Base-by-base conservation (phyloP, 2,329 filamentous ascomycete genomes). In the Blastomyces emzantsi region DNA sequence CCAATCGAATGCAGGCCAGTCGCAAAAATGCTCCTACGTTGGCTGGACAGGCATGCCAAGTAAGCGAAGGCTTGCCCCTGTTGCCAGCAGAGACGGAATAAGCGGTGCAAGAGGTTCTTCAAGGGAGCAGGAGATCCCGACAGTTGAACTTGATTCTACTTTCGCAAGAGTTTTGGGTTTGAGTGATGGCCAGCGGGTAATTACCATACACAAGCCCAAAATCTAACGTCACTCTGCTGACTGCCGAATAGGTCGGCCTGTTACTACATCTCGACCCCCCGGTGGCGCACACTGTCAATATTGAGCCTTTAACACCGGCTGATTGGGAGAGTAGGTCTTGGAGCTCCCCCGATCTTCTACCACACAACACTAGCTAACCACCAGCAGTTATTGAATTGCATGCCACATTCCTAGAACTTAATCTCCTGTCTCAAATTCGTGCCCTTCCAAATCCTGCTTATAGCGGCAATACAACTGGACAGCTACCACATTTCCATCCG, bases 31-130 rank as follows among this genome's bases (percentile, higher is more conserved):
- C 58, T 82, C 95, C 70, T 99, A 89, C 74, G 82, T 96, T 65
- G 94, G 94, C 74, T 99, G 94, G 94, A 97, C 94, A 13, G 94
- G 94, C 70, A 95, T 99, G 90, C 89, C 92, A 68, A 97, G 92
- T 80, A 95, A 92, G 82, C 86, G 90, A 72, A 89, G 87, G 74
- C 79, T 89, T 69, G 85, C 87, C 15, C 85, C 90, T 0, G 82
- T 92, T 36, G 85, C 94, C 36, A 83, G 85, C 63, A 86, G 88
- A 68, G 89, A 94, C 72, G 89, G 90, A 0, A 83, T 92, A 69
- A 84, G 79, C 68, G 81, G 83, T 28, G 78, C 79, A 43, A 81
- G 86, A 66, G 81, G 82, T 39, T 81, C 80, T n/a, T 74, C 78
- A 15, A 83, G 87, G 70, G 90, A 94, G 66, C 89, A 92, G 73